Conservation (phyloP, 2,329 filamentous ascomycete species). For the Lecanosticta acicola region DNA sequence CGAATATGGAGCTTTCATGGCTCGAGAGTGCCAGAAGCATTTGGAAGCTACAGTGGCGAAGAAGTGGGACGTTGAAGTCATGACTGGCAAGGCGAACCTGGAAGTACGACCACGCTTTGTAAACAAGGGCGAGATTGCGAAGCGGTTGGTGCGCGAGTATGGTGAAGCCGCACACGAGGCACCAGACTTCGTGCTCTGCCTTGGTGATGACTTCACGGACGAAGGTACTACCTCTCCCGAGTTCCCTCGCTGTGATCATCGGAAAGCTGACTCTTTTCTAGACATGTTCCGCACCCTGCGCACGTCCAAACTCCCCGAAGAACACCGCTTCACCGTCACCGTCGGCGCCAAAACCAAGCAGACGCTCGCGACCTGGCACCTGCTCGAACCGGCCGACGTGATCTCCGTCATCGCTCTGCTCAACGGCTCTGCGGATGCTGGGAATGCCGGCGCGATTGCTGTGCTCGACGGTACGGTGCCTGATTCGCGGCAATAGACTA, state of each 20-base stretch:
- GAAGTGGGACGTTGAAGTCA: conserved; percentile 88
- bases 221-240: conserved; percentile 59
- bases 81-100: conserved; percentile 93
- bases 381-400: conserved; percentile 83
- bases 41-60: conserved; percentile 70
- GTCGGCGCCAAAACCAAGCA: conserved; percentile 89
- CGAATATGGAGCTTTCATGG: conserved; percentile 73
- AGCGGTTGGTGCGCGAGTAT: conserved; percentile 72
- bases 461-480: conserved; percentile 26
- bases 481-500: conserved; percentile 15
- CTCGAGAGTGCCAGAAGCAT: conserved; percentile 71
- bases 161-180: conserved; percentile 50
- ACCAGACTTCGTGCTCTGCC: conserved; percentile 81
- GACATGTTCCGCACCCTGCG: conserved; percentile 78
- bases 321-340: conserved; percentile 82
- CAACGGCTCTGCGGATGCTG: conserved; percentile 29
- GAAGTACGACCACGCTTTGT: conserved; percentile 96
- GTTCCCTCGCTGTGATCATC: conserved; percentile 8
- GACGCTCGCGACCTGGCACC: conserved; percentile 83
- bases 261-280: conserved; percentile 31
- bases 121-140: conserved; percentile 95
- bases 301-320: conserved; percentile 49
- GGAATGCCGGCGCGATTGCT: conserved; percentile 27
- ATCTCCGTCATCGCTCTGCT: conserved; percentile 45
- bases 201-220: conserved; percentile 94